Conservation (phyloP, 805 yeast species). For the Zygosaccharomyces lentus region DNA sequence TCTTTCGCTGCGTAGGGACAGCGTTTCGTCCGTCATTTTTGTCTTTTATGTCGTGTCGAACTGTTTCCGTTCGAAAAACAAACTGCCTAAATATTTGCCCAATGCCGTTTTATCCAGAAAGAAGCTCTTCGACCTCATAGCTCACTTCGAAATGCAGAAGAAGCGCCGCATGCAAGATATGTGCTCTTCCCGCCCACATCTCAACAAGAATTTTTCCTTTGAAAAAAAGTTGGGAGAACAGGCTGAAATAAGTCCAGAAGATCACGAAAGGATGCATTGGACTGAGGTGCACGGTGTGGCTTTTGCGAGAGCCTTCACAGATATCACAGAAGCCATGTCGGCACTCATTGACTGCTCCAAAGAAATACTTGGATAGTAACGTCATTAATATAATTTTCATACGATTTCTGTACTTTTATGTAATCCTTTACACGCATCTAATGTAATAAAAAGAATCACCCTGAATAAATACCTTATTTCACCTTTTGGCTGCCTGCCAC, state of each 20-base stretch:
- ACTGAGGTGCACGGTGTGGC: constrained; percentile 47
- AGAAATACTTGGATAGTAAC: constrained; percentile 44
- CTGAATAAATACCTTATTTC: not conserved
- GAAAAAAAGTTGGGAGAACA: constrained; percentile 11
- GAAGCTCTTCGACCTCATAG: constrained; percentile 40
- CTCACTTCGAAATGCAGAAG: constrained; percentile 28
- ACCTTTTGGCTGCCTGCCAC: constrained; percentile 15
- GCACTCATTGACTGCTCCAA: constrained; percentile 37
- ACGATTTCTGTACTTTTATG: not conserved
- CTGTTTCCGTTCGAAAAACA: constrained; percentile 37
- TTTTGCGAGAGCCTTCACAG: constrained; percentile 45
- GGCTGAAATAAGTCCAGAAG: constrained; percentile 5
- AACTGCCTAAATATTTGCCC: constrained; percentile 44
- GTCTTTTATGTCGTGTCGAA: constrained; percentile 42
- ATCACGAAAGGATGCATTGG: constrained; percentile 39
- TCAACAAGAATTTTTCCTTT: constrained; percentile 1
- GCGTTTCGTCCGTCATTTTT: constrained; percentile 44
- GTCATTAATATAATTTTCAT: constrained; percentile 3
- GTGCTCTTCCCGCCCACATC: constrained; percentile 1
- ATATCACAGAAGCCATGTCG: constrained; percentile 42
- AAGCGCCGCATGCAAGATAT: constrained; percentile 3
- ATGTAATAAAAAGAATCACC: not conserved
- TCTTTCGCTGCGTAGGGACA: constrained; percentile 43
- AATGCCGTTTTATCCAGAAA: constrained; percentile 42
- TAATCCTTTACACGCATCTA: not conserved